Evolutionary conservation across 1,139 yeast genomes (phyloP), one percentile per base, ranked within the genome.

Genomic region (Debaryomyces sp.): DNA sequence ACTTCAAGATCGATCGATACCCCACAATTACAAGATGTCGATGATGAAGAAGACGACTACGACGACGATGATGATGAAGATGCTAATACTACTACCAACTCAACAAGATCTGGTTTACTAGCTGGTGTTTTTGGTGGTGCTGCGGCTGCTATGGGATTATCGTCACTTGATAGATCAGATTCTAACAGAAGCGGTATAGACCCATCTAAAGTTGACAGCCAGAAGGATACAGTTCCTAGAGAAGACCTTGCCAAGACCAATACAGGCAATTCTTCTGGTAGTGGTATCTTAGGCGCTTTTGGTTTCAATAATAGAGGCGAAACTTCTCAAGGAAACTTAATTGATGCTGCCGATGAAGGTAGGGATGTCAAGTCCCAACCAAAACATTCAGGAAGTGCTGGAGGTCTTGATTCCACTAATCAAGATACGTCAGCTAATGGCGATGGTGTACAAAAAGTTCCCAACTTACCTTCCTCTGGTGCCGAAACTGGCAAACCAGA

Each of bases 121-220:
- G 59, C 51, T 17, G 59, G 59, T 9, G 56, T 51, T 3, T 46
- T 50, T 6, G 60, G 59, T 4, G 44, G 53, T 18, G 60, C 58
- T 6, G 59, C 57, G 10, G 51, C 57, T 21, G 57, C 60, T 10
- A 43, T 55, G 30, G 58, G 57, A 6, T 46, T 44, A 36, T 37
- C 50, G 5, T 13, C 41, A 6, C 33, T 33, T n/a, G 33, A 27
- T 13, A 41, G 38, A 41, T 24, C 40, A 5, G 40, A 24, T 9
- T 37, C 35, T 9, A 21, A 32, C 10, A 26, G 13, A 10, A 32
- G 30, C 21, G 35, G 26, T 1, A 9, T 41, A 32, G 43, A 41
- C 9, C 43, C 43, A n/a, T 18, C 36, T 13, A 41, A 41, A 21
- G 29, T 41, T 13, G 43, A 41, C 27, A 41, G 43, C 13, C 27